Evolutionary conservation across 768 basidiomycete species (phyloP).

Genomic region (Suillus hirtellus): DNA sequence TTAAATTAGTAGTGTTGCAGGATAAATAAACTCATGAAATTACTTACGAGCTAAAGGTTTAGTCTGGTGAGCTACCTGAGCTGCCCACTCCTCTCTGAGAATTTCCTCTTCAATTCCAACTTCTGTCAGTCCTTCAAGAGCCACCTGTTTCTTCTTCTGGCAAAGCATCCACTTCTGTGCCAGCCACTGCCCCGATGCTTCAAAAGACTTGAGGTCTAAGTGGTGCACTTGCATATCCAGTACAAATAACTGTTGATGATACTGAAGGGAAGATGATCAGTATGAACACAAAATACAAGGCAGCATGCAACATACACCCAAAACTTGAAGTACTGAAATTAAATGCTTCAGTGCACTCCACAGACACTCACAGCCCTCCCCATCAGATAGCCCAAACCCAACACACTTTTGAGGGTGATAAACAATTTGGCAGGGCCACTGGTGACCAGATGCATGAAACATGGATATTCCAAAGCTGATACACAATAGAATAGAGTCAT

Average conservation of each 20-base stretch:
- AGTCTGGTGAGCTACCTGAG: slow-evolving; percentile 24
- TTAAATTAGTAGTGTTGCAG: too few species aligned
- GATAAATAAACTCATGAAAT: not conserved
- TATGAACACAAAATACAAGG: not conserved
- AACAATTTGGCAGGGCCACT: slow-evolving; percentile 36
- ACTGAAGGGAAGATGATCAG: slow-evolving; percentile 17
- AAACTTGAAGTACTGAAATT: slow-evolving; percentile 19
- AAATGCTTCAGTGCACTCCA: not conserved
- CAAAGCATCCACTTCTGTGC: slow-evolving; percentile 6
- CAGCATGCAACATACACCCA: slow-evolving; percentile 18
- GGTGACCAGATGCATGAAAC: slow-evolving; percentile 38
- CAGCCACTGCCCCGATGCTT: slow-evolving; percentile 19
- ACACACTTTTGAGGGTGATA: slow-evolving; percentile 34
- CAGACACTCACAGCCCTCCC: slow-evolving; percentile 6
- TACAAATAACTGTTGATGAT: slow-evolving; percentile 27
- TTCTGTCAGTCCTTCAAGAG: not conserved
- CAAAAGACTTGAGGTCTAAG: slow-evolving; percentile 13
- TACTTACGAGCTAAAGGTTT: slow-evolving; percentile 11
- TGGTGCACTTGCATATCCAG: slow-evolving; percentile 29
- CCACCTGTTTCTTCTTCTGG: slow-evolving; percentile 9
- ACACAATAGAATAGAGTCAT: slow-evolving; percentile 7
- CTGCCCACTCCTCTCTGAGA: slow-evolving; percentile 19
- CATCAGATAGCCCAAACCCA: slow-evolving; percentile 36
- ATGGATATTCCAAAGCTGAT: slow-evolving; percentile 31
- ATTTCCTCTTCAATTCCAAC: not conserved